Conservation (phyloP, 148 eudicot species). For the Mesembryanthemum crystallinum region DNA sequence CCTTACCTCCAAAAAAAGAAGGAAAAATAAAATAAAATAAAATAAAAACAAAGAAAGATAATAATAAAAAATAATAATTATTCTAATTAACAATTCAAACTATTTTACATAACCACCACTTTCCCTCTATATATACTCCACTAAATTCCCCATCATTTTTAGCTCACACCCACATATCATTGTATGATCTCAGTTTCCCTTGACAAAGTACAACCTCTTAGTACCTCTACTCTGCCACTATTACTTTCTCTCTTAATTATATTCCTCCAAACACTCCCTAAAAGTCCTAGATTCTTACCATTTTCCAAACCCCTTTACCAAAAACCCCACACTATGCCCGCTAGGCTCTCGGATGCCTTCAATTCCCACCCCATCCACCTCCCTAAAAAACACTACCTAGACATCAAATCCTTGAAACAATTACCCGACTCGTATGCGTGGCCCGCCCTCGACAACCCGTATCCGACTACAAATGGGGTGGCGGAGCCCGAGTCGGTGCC, state of each 20-base stretch:
- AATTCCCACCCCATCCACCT: slow-evolving; percentile 16
- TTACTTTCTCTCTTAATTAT: background rate
- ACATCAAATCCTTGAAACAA: slow-evolving; percentile 50
- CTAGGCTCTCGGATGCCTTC: slow-evolving; percentile 27
- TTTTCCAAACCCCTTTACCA: background rate
- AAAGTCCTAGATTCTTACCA: background rate
- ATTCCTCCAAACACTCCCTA: background rate
- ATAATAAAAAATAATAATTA: too few species aligned
- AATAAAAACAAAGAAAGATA: slow-evolving; percentile 1
- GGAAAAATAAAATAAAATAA: background rate
- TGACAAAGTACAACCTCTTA: slow-evolving; percentile 17
- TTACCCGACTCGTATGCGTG: slow-evolving; percentile 73
- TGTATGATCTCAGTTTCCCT: background rate
- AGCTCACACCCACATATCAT: background rate
- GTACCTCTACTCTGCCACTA: slow-evolving; percentile 13
- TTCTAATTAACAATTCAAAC: background rate
- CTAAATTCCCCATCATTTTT: slow-evolving; percentile 19
- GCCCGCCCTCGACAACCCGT: slow-evolving; percentile 23
- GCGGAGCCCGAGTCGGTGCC: slow-evolving; percentile 33
- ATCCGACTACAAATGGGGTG: background rate
- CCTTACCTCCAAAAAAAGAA: slow-evolving; percentile 22
- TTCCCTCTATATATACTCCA: slow-evolving; percentile 20
- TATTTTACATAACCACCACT: background rate
- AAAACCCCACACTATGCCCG: slow-evolving; percentile 36
- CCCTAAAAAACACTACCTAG: slow-evolving; percentile 23